These are phyloP conservation scores for Trichosporon inkin DNA, from an alignment of 1,284 basidiomycete species.

Conservation along the genomic window DNA sequence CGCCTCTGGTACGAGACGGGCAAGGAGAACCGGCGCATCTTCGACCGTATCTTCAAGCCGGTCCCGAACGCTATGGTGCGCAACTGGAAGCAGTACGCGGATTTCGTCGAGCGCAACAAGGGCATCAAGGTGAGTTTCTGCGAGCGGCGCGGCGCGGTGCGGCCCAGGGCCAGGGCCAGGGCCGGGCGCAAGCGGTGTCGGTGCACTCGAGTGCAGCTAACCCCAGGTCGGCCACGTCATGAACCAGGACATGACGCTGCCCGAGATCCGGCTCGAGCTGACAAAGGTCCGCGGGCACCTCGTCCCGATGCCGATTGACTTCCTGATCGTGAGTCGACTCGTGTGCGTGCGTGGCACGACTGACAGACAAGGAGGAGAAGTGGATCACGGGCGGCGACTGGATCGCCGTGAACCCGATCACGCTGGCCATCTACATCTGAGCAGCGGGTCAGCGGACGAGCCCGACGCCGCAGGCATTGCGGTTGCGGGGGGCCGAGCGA, in stretches of 20 bases:
- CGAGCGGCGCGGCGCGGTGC: not conserved
- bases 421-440: slow-evolving; percentile 43
- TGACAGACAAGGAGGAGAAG: slow-evolving; percentile 31
- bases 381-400: slow-evolving; percentile 41
- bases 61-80: slow-evolving; percentile 74
- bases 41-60: slow-evolving; percentile 52
- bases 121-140: slow-evolving; percentile 22
- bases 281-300: slow-evolving; percentile 58
- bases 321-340: slow-evolving; percentile 18
- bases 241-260: slow-evolving; percentile 58
- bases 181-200: no score
- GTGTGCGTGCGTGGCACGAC: not conserved
- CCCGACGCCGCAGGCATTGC: no score
- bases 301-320: slow-evolving; percentile 53
- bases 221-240: slow-evolving; percentile 71
- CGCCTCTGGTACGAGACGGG: slow-evolving; percentile 69
- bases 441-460: not conserved
- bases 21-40: slow-evolving; percentile 68
- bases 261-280: slow-evolving; percentile 69
- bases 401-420: slow-evolving; percentile 41
- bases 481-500: not conserved
- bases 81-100: slow-evolving; percentile 72
- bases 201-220: not conserved
- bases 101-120: slow-evolving; percentile 49
- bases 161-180: no score